phyloP scores from a whole-genome alignment of 805 yeast species.

The Clavispora phyllophila region DNA sequence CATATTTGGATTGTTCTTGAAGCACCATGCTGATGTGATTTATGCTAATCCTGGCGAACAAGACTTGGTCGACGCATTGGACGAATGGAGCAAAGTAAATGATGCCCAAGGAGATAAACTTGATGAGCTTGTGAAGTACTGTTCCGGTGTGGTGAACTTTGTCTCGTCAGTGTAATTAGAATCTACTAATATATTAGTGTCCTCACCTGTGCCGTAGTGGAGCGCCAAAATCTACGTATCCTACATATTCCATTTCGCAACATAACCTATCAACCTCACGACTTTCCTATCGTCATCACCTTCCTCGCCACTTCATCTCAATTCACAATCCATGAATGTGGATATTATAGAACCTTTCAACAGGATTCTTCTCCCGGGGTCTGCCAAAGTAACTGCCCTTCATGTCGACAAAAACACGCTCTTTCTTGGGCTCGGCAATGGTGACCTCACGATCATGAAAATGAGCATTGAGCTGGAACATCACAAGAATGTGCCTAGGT shows the following conservation, averaged over 20 bases:
- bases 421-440: slow-evolving; percentile 31
- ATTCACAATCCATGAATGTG: slow-evolving; percentile 25
- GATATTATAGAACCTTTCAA: slow-evolving; percentile 35
- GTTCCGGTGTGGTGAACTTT: slow-evolving; percentile 72
- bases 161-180: slow-evolving; percentile 37
- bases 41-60: slow-evolving; percentile 30
- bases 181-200: neutral
- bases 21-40: slow-evolving; percentile 80
- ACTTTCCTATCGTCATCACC: neutral
- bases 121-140: slow-evolving; percentile 69
- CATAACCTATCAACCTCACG: neutral
- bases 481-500: slow-evolving; percentile 7
- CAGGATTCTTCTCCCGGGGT: slow-evolving; percentile 26
- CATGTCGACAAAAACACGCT: slow-evolving; percentile 16
- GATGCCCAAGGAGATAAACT: slow-evolving; percentile 40
- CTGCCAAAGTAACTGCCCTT: slow-evolving; percentile 21
- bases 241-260: neutral
- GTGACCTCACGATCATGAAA: slow-evolving; percentile 27
- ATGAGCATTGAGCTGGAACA: slow-evolving; percentile 12
- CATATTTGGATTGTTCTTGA: slow-evolving; percentile 66
- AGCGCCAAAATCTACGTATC: neutral
- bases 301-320: neutral
- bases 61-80: slow-evolving; percentile 42
- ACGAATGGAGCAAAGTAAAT: slow-evolving; percentile 45
- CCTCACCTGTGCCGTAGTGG: neutral